Base-by-base conservation (phyloP, 2,329 filamentous ascomycete species). In the Chrysosporium queenslandicum region DNA sequence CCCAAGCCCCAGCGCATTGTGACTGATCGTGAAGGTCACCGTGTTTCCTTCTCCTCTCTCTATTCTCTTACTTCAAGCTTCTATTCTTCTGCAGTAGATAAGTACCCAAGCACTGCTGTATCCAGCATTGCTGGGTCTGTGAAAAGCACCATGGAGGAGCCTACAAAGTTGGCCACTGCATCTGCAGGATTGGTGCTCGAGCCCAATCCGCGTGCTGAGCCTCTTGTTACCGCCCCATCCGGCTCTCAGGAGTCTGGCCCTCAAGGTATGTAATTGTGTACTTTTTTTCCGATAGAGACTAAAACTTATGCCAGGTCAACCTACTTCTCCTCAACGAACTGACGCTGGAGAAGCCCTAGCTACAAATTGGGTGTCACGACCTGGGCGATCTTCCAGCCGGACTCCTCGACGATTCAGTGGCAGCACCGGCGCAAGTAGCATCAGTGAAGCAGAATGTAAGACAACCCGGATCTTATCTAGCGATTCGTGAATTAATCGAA, bases 361-460 rank as follows among this genome's bases (percentile, higher is more conserved):
- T 65, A 34, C 48, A 48, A 50, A 53, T 50, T 53, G 54, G 58
- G 53, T 60, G 18, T 56, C 64, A 27, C 64, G 64, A n/a, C 61
- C 68, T 7, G 62, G 63, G 34, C 64, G 70, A 58, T 85, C 84
- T 43, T 79, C 84, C 40, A 87, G 86, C 63, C 76, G 78, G 61
- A 80, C 76, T 18, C 85, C 87, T 65, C 77, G 88, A 56, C 79
- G 88, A 55, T 83, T 92, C 60, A 94, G 88, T 62, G 84, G 81
- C 21, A 92, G 87, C 67, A 90, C 86, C 36, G 83, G 77, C n/a
- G 80, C 83, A 36, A 92, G 86, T 69, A 92, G 85, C 64, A 81
- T 87, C 56, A 92, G 86, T 62, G 69, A 71, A 55, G 32, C 59
- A 34, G 87, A 91, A 51, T 74, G 58, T 59, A 57, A 30, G 55